A percentile compares a stretch with the other conserved stretches of the same genome.
Conservation (phyloP, 2,329 filamentous ascomycete genomes). For the Daldinia sp. region DNA sequence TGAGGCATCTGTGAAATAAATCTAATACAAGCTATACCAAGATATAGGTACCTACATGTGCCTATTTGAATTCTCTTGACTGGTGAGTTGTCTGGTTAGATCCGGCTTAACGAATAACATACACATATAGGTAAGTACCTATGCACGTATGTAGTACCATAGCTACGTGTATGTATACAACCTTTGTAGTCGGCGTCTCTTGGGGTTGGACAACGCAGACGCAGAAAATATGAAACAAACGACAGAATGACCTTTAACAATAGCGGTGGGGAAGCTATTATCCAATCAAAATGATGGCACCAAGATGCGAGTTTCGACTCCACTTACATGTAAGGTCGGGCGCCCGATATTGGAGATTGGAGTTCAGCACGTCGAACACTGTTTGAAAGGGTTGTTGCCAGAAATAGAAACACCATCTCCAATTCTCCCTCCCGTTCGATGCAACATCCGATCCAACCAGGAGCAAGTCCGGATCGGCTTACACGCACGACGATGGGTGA, state of each 20-base stretch:
- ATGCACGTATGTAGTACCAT: not conserved
- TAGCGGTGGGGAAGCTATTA: conserved; percentile 24
- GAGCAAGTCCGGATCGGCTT: conserved; percentile 31
- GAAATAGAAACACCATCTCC: conserved; percentile 40
- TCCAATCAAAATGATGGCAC: conserved; percentile 27
- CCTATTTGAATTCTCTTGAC: too few species aligned
- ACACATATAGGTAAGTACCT: not conserved
- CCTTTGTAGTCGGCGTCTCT: conserved; percentile 5
- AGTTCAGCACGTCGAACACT: conserved; percentile 11
- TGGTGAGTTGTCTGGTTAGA: not conserved
- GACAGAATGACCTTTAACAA: conserved; percentile 34
- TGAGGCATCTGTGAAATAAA: too few species aligned
- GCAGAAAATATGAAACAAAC: conserved; percentile 43
- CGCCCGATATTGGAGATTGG: conserved; percentile 29
- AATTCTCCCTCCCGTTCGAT: conserved; percentile 40
- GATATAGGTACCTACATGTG: too few species aligned
- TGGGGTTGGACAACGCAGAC: conserved; percentile 30
- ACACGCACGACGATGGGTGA: conserved; percentile 9
- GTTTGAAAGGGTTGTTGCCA: conserved; percentile 27
- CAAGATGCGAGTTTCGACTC: conserved; percentile 10
- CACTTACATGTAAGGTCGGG: conserved; percentile 25
- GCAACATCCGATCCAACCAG: conserved; percentile 42
- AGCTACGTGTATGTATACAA: conserved; percentile 4
- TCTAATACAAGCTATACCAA: too few species aligned
- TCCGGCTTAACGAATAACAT: not conserved